phyloP scores from a whole-genome alignment of 495 filamentous ascomycete species.

The Hyphodiscus hymeniophilus region DNA sequence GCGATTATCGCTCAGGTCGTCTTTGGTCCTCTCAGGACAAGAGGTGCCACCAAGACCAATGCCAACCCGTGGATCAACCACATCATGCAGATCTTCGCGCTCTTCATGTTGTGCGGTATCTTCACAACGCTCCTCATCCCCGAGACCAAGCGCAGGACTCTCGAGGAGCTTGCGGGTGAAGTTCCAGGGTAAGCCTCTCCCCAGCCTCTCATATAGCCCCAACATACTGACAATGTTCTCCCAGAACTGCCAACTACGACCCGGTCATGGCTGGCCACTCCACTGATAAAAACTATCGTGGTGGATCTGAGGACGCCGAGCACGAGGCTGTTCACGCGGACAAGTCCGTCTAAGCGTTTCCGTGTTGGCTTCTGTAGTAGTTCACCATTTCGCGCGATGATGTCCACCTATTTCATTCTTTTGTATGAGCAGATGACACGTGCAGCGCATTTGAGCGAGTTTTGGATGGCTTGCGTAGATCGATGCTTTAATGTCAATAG shows the following conservation, averaged over 20 bases:
- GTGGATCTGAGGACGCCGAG: not conserved
- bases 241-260: slow-evolving; percentile 1
- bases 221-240: too few species aligned
- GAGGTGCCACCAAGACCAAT: slow-evolving; percentile 22
- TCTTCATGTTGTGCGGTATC: slow-evolving; percentile 55
- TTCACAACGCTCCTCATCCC: slow-evolving; percentile 58
- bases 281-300: not conserved
- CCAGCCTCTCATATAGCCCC: not conserved
- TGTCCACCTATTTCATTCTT: too few species aligned
- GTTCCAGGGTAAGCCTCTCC: not conserved
- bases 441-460: too few species aligned
- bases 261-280: not conserved
- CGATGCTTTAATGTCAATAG: too few species aligned
- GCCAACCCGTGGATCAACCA: slow-evolving; percentile 64
- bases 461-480: too few species aligned
- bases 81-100: slow-evolving; percentile 70
- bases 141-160: slow-evolving; percentile 55
- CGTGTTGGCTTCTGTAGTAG: too few species aligned
- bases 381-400: too few species aligned
- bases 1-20: slow-evolving; percentile 53
- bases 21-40: slow-evolving; percentile 42
- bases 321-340: too few species aligned
- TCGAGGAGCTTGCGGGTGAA: slow-evolving; percentile 10
- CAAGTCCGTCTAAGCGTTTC: too few species aligned
- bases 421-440: too few species aligned